phyloP scores from a whole-genome alignment of 345 rosid species.

The Pistacia vera region DNA sequence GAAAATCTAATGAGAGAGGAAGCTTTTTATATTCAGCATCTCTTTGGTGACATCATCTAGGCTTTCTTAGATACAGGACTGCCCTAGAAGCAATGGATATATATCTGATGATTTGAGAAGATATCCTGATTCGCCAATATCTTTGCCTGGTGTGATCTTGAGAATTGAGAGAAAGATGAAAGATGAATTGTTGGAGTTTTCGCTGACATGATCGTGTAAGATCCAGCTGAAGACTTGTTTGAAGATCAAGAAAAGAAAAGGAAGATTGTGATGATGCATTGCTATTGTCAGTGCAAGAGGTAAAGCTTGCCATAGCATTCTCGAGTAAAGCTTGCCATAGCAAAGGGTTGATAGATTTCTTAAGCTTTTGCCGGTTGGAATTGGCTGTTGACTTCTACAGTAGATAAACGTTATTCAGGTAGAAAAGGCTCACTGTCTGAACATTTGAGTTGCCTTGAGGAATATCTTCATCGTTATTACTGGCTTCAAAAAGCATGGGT shows the following conservation, averaged over 20 bases:
- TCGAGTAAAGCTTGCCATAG: neutral
- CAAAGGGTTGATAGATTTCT: neutral
- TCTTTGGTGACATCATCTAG: slow-evolving; percentile 63
- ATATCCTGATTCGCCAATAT: slow-evolving; percentile 83
- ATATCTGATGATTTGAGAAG: slow-evolving; percentile 75
- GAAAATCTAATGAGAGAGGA: slow-evolving; percentile 75
- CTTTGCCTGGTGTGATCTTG: slow-evolving; percentile 86
- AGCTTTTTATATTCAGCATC: slow-evolving; percentile 86
- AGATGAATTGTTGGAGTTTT: too few species aligned
- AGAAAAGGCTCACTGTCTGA: neutral
- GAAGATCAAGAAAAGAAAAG: slow-evolving; percentile 50
- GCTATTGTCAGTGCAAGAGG: neutral
- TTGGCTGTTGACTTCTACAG: neutral
- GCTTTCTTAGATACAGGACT: slow-evolving; percentile 66
- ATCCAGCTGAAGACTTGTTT: slow-evolving; percentile 79
- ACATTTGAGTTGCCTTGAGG: neutral
- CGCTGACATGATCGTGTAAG: slow-evolving; percentile 83
- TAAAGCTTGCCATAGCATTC: neutral
- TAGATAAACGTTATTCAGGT: neutral
- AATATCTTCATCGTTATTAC: neutral
- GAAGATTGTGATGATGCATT: slow-evolving; percentile 27
- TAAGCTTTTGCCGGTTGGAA: neutral
- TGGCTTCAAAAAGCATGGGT: neutral
- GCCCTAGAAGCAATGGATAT: slow-evolving; percentile 75
- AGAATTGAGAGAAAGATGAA: slow-evolving; percentile 81